A percentile compares a stretch with the other conserved stretches of the same genome.
Evolutionary conservation across 495 filamentous ascomycete species (phyloP).

Genomic region (Penicillium pulvis): DNA sequence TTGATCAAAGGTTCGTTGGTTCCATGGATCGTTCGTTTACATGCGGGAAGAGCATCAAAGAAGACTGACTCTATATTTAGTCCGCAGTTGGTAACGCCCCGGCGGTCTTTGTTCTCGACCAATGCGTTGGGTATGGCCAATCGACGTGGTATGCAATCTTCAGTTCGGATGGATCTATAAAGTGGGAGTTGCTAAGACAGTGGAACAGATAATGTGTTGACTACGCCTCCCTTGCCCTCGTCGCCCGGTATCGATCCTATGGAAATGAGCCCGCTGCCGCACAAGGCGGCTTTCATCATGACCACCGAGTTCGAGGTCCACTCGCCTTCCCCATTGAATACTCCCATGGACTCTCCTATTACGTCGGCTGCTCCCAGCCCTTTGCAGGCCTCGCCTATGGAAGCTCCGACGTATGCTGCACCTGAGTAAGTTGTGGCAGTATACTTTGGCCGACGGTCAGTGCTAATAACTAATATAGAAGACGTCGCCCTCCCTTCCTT

Average conservation of each 20-base stretch:
- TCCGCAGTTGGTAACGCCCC: conserved; percentile 87
- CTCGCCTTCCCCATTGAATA: conserved; percentile 64
- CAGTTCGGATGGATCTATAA: neutral
- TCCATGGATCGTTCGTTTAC: neutral
- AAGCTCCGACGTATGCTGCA: conserved; percentile 41
- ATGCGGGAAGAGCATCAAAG: conserved; percentile 1
- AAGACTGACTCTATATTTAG: conserved; percentile 53
- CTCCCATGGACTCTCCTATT: conserved; percentile 52
- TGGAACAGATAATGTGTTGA: conserved; percentile 60
- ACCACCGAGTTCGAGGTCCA: conserved; percentile 60
- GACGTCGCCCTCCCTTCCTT: conserved; percentile 45
- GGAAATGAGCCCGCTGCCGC: conserved; percentile 93
- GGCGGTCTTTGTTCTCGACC: conserved; percentile 88
- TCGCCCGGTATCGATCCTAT: conserved; percentile 84
- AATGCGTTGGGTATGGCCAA: conserved; percentile 67
- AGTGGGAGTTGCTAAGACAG: neutral
- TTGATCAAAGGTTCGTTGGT: conserved; percentile 75
- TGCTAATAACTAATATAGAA: conserved; percentile 26
- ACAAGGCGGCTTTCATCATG: conserved; percentile 71
- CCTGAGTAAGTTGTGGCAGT: conserved; percentile 37
- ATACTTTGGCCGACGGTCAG: neutral
- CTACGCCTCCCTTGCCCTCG: conserved; percentile 83
- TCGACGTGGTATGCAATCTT: conserved; percentile 65
- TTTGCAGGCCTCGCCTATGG: conserved; percentile 55
- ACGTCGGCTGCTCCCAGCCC: conserved; percentile 41